A percentile compares a stretch with the other conserved stretches of the same genome.
phyloP scores from a whole-genome alignment of 352 stramenopile species.

The Globisporangium barbulae region DNA sequence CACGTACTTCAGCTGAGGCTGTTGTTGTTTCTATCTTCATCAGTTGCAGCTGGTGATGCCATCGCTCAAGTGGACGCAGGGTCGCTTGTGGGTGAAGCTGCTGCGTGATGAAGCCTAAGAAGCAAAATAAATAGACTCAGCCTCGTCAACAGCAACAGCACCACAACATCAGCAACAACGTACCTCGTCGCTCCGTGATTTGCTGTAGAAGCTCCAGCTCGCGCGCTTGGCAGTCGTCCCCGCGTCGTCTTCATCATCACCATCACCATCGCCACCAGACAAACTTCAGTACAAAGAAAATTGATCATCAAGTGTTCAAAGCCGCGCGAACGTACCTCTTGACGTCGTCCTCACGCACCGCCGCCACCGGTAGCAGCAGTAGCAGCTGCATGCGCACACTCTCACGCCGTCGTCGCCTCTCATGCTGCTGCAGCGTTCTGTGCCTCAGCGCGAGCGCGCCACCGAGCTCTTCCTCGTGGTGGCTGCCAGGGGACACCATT shows the following conservation, averaged over 20 bases:
- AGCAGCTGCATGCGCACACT: neutral
- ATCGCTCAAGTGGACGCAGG: slow-evolving; percentile 36
- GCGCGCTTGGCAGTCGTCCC: neutral
- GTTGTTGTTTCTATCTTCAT: neutral
- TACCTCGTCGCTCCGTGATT: neutral
- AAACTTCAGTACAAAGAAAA: neutral
- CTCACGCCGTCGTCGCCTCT: neutral
- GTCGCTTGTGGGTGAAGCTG: slow-evolving; percentile 21
- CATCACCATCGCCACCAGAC: neutral
- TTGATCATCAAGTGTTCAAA: neutral
- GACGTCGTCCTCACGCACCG: neutral
- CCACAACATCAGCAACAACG: neutral
- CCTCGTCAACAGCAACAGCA: neutral
- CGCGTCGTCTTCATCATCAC: neutral
- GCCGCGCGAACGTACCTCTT: neutral
- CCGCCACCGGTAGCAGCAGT: neutral
- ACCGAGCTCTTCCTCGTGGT: neutral
- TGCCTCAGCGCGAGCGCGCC: neutral
- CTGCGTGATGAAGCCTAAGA: slow-evolving; percentile 39
- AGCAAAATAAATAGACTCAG: neutral
- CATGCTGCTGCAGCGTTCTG: neutral
- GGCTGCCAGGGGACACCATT: neutral
- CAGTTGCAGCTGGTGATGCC: slow-evolving; percentile 41
- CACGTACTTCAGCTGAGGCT: neutral
- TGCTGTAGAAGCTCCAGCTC: neutral